Conservation (phyloP, 1,284 basidiomycete genomes). For the Heterobasidion annosum region DNA sequence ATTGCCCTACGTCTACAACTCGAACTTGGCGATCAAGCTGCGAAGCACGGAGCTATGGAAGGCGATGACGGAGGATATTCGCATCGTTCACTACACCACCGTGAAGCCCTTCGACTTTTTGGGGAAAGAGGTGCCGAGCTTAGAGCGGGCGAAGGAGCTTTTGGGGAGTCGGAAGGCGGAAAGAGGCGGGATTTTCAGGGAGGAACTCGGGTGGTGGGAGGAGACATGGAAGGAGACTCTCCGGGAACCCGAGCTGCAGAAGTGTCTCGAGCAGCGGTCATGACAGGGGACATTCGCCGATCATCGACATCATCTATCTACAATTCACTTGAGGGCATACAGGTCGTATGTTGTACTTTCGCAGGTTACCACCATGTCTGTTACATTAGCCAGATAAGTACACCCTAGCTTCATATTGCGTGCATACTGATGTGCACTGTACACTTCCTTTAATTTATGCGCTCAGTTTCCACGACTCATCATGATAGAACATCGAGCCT, state of each 20-base stretch:
- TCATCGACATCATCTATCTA: too few relatives aligned
- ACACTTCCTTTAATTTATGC: too few relatives aligned
- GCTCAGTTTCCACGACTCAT: too few relatives aligned
- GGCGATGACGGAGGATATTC: conserved; percentile 19
- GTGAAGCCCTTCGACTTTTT: conserved; percentile 26
- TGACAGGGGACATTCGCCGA: too few relatives aligned
- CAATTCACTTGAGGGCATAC: too few relatives aligned
- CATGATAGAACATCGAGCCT: too few relatives aligned
- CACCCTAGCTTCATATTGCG: too few relatives aligned
- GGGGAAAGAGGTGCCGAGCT: neutral
- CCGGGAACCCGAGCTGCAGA: neutral
- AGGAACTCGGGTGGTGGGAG: neutral
- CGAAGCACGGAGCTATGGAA: conserved; percentile 27
- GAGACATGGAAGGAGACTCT: neutral
- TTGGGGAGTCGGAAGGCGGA: conserved; percentile 1
- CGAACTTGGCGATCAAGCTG: conserved; percentile 33
- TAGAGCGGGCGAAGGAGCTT: neutral
- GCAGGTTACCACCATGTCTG: too few relatives aligned
- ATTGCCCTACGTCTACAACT: conserved; percentile 36
- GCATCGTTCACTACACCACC: conserved; percentile 33
- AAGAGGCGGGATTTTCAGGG: neutral
- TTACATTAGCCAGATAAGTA: too few relatives aligned
- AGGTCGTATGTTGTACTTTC: too few relatives aligned
- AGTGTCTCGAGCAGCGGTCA: neutral
- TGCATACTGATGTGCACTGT: too few relatives aligned